These are phyloP conservation scores for Rheum nobile DNA, from an alignment of 148 eudicot genomes.

Conservation along the genomic window DNA sequence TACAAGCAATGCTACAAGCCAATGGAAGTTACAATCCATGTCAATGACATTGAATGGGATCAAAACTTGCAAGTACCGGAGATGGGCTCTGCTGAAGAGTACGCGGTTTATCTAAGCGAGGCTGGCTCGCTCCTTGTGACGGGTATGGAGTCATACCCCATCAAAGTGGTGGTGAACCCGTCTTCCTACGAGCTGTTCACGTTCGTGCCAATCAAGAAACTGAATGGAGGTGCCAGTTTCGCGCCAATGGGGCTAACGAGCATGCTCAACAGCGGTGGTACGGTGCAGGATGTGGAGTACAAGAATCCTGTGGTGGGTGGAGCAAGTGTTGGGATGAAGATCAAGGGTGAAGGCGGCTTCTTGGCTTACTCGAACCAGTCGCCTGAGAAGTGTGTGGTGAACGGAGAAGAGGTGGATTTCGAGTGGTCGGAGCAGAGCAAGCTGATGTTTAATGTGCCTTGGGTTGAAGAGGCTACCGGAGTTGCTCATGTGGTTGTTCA, in stretches of 20 bases:
- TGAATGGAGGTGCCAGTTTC: too few relatives aligned
- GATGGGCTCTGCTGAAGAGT: conserved; percentile 22
- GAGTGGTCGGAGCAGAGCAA: conserved; percentile 25
- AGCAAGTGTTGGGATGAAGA: conserved; percentile 22
- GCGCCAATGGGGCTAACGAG: conserved; percentile 56
- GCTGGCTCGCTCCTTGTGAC: conserved; percentile 19
- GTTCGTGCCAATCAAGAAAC: conserved; percentile 39
- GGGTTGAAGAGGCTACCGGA: too few relatives aligned
- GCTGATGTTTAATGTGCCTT: conserved; percentile 11
- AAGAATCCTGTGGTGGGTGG: not conserved
- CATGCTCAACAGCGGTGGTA: conserved; percentile 50
- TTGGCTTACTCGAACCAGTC: conserved; percentile 38
- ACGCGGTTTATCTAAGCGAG: conserved; percentile 42
- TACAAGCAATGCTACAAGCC: conserved; percentile 48
- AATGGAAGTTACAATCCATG: conserved; percentile 24
- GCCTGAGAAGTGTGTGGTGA: conserved; percentile 34
- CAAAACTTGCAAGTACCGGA: conserved; percentile 18
- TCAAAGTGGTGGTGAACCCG: conserved; percentile 22
- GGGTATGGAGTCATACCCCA: conserved; percentile 16
- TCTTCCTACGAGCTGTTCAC: conserved; percentile 44
- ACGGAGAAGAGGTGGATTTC: conserved; percentile 27
- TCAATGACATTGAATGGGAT: conserved; percentile 43
- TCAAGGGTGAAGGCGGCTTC: conserved; percentile 49
- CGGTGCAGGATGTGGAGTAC: conserved; percentile 28
- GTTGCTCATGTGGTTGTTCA: too few relatives aligned